phyloP scores from a whole-genome alignment of 176 grass and related monocot genomes.

The Lolium perenne region DNA sequence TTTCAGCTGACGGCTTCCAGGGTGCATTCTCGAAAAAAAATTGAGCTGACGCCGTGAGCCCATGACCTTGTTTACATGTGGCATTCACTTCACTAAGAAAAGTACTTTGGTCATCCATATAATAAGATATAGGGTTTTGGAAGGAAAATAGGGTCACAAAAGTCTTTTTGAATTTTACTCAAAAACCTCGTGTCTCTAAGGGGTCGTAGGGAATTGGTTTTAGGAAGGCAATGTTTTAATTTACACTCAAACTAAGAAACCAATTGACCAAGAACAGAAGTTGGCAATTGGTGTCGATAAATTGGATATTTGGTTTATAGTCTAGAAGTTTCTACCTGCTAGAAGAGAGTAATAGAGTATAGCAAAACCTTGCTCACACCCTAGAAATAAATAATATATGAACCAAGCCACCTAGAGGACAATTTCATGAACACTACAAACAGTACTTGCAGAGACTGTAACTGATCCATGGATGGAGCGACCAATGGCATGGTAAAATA shows the following conservation, averaged over 20 bases:
- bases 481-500: constrained; percentile 26
- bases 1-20: background rate
- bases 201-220: background rate
- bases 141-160: constrained; percentile 8
- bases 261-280: background rate
- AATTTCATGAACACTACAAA: constrained; percentile 3
- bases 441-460: background rate
- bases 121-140: background rate
- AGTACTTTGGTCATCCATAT: background rate
- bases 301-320: constrained; percentile 1
- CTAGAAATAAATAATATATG: background rate
- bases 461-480: background rate
- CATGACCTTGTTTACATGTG: background rate
- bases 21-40: too few relatives aligned
- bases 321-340: background rate
- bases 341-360: background rate
- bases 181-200: background rate
- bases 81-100: background rate
- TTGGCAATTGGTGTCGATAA: background rate
- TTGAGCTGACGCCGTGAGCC: background rate
- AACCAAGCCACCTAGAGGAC: background rate
- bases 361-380: background rate
- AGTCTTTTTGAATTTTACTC: background rate
- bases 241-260: background rate
- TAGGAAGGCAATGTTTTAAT: background rate